phyloP scores from a whole-genome alignment of 805 yeast species.

The Ogataea allantospora region DNA sequence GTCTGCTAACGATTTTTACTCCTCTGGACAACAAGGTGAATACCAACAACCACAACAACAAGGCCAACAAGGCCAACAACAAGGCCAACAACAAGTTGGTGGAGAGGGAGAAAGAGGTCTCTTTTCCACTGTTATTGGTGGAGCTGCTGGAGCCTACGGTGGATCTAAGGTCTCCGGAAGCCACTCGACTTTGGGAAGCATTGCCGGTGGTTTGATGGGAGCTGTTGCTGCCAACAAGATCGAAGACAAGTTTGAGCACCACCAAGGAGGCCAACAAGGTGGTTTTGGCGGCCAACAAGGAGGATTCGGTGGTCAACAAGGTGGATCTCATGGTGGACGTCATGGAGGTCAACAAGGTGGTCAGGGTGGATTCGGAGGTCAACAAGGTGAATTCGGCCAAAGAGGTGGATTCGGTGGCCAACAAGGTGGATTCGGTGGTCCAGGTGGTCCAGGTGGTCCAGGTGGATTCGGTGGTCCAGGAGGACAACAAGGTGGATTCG shows the following conservation, averaged over 20 bases:
- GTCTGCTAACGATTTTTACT: constrained; percentile 60
- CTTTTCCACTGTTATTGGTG: constrained; percentile 46
- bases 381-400: neutral
- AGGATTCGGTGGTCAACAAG: neutral
- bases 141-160: constrained; percentile 53
- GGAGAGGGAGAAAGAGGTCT: constrained; percentile 42
- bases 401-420: constrained; percentile 15
- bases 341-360: constrained; percentile 11
- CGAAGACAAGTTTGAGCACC: constrained; percentile 36
- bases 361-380: constrained; percentile 21
- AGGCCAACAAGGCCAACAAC: constrained; percentile 36
- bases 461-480: constrained; percentile 13
- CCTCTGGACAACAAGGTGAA: constrained; percentile 41
- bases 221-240: constrained; percentile 53
- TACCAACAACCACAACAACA: constrained; percentile 32
- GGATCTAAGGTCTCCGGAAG: constrained; percentile 43
- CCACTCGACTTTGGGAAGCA: constrained; percentile 44
- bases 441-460: constrained; percentile 14
- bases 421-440: constrained; percentile 20
- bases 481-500: constrained; percentile 9
- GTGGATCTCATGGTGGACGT: constrained; percentile 16
- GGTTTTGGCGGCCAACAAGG: constrained; percentile 20
- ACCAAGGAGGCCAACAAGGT: constrained; percentile 22
- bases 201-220: constrained; percentile 56
- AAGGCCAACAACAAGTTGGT: constrained; percentile 28